Conservation (phyloP, 2,329 filamentous ascomycete genomes). For the Calonectria honghensis region DNA sequence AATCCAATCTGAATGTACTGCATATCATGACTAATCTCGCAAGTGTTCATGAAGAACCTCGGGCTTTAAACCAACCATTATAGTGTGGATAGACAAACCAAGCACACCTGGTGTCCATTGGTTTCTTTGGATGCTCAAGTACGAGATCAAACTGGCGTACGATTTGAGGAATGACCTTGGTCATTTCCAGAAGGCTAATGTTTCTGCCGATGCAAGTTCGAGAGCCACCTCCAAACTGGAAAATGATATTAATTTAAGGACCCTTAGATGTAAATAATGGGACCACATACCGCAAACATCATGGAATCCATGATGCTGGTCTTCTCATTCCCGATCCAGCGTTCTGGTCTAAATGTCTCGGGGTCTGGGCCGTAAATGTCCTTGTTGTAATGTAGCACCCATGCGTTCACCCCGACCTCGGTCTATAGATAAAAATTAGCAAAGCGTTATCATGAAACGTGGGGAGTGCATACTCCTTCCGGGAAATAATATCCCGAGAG, state of each 20-base stretch:
- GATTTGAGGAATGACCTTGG: neutral
- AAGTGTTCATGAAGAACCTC: neutral
- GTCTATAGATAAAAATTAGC: neutral
- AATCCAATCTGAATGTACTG: neutral
- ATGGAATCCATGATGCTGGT: slow-evolving; percentile 6
- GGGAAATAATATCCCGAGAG: neutral
- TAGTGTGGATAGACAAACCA: slow-evolving; percentile 8
- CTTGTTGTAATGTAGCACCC: slow-evolving; percentile 3
- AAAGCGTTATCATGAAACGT: neutral
- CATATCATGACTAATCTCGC: neutral
- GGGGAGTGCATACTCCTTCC: neutral
- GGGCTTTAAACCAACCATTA: neutral
- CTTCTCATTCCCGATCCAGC: slow-evolving; percentile 4
- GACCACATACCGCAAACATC: slow-evolving; percentile 1
- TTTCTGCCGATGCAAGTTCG: slow-evolving; percentile 15
- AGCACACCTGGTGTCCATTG: neutral
- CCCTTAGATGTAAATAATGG: neutral
- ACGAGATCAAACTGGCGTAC: neutral
- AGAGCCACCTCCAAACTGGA: slow-evolving; percentile 3
- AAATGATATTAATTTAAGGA: neutral
- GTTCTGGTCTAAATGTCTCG: slow-evolving; percentile 2
- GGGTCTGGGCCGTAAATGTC: slow-evolving; percentile 2
- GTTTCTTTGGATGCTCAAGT: neutral
- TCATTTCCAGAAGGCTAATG: slow-evolving; percentile 7
- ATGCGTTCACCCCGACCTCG: neutral